Percentiles rank a stretch among this genome's conserved stretches.
Conservation (phyloP, 176 grass and related monocot genomes). For the Leersia perrieri region DNA sequence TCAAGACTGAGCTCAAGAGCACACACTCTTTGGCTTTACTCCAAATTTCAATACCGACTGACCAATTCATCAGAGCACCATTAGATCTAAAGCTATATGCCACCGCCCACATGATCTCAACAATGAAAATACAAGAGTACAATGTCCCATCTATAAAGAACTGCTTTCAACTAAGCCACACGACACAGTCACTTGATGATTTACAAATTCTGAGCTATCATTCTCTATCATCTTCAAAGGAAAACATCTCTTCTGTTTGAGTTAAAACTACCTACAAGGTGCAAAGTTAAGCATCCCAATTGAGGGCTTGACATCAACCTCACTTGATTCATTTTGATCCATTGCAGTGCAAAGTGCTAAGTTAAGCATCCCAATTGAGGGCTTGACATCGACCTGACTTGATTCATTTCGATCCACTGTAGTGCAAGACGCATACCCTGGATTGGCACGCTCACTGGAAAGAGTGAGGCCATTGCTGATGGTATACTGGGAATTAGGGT, state of each 20-base stretch:
- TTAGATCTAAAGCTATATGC: neutral
- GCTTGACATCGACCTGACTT: slow-evolving; percentile 16
- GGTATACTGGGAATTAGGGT: neutral
- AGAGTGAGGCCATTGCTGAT: neutral
- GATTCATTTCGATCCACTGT: neutral
- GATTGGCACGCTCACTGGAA: neutral
- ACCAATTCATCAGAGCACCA: neutral
- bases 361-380: neutral
- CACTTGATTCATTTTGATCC: neutral
- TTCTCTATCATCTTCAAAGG: neutral
- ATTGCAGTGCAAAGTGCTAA: neutral
- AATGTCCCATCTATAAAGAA: slow-evolving; percentile 2
- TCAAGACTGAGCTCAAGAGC: neutral
- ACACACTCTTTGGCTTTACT: neutral
- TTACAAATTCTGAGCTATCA: neutral
- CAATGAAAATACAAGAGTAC: slow-evolving; percentile 1
- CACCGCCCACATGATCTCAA: neutral
- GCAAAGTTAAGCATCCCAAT: slow-evolving; percentile 8
- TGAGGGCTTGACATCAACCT: slow-evolving; percentile 20
- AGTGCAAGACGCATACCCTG: neutral
- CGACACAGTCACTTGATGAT: neutral
- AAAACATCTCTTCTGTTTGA: neutral
- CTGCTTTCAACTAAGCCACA: slow-evolving; percentile 25
- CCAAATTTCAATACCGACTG: neutral
- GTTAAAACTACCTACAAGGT: slow-evolving; percentile 9